These are phyloP conservation scores for Leishmania major DNA, from an alignment of 208 protist species.

Conservation along the genomic window DNA sequence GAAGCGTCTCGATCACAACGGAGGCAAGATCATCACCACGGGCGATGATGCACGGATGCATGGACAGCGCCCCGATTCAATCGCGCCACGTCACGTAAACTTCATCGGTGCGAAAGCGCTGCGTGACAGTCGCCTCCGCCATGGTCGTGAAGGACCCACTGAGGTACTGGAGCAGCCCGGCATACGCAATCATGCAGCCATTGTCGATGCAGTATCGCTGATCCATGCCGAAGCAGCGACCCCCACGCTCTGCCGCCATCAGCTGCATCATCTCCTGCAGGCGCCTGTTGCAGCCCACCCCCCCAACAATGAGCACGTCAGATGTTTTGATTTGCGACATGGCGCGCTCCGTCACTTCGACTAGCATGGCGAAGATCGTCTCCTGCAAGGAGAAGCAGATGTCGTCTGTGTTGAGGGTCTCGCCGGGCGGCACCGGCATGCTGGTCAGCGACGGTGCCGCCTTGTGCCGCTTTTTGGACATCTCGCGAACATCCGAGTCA, in stretches of 20 bases:
- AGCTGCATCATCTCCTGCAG: slow-evolving; percentile 97
- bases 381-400: slow-evolving; percentile 99
- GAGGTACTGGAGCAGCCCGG: slow-evolving; percentile 92
- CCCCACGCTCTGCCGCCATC: slow-evolving; percentile 93
- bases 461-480: slow-evolving; percentile 31
- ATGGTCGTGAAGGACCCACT: slow-evolving; percentile 82
- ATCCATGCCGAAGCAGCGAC: slow-evolving; percentile 94
- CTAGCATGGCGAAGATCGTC: slow-evolving; percentile 99
- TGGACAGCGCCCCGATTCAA: neutral
- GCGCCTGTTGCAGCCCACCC: slow-evolving; percentile 98
- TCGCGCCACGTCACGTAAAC: slow-evolving; percentile 94
- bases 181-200: slow-evolving; percentile 99
- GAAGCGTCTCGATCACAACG: neutral
- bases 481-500: slow-evolving; percentile 39
- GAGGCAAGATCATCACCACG: no score
- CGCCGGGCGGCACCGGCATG: slow-evolving; percentile 43
- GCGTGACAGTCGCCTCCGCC: slow-evolving; percentile 74
- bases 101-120: slow-evolving; percentile 96
- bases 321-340: slow-evolving; percentile 96
- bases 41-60: neutral
- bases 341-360: slow-evolving; percentile 99
- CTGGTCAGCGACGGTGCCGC: slow-evolving; percentile 25
- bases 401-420: slow-evolving; percentile 92
- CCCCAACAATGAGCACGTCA: slow-evolving; percentile 99
- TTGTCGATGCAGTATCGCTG: slow-evolving; percentile 99